phyloP scores from a whole-genome alignment of 2,329 filamentous ascomycete species.

The Aureobasidium sp. region DNA sequence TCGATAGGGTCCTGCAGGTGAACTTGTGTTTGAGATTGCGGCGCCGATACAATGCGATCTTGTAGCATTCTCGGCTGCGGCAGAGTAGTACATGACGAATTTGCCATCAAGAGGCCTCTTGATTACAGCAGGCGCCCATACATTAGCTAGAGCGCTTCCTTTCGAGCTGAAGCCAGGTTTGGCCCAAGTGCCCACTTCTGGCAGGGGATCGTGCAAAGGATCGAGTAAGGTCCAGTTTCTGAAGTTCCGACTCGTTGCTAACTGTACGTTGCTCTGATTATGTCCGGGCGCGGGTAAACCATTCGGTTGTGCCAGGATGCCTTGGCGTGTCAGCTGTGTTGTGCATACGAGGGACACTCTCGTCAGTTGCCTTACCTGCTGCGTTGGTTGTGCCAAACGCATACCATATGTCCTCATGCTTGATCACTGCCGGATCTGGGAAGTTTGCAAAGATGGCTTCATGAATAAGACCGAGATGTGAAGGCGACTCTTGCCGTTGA shows the following conservation, averaged over 20 bases:
- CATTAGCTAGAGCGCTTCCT: constrained; percentile 21
- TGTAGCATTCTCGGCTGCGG: constrained; percentile 20
- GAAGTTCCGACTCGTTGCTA: constrained; percentile 34
- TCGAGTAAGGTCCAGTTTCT: constrained; percentile 27
- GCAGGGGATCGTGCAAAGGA: constrained; percentile 27
- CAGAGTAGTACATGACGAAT: constrained; percentile 31
- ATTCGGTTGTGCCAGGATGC: constrained; percentile 21
- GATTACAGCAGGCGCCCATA: constrained; percentile 30
- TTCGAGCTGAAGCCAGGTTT: constrained; percentile 18
- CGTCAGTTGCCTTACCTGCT: constrained; percentile 20
- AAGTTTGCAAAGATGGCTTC: constrained; percentile 30
- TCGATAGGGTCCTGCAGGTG: constrained; percentile 27
- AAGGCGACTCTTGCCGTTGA: not conserved
- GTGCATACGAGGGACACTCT: no score
- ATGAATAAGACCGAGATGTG: not conserved
- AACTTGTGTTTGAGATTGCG: constrained; percentile 23
- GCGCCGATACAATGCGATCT: constrained; percentile 29
- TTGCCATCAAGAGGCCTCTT: constrained; percentile 25
- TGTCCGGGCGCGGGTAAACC: constrained; percentile 20
- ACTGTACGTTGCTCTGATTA: constrained; percentile 30
- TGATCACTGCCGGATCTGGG: constrained; percentile 32
- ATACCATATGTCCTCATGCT: constrained; percentile 31
- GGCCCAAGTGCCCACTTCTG: constrained; percentile 24
- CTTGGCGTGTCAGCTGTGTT: constrained; percentile 7
- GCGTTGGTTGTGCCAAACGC: constrained; percentile 34